Percentiles rank a stretch among this genome's conserved stretches.
These are phyloP conservation scores for Daphne laureola DNA, from an alignment of 441 rosid genomes.

Conservation along the genomic window DNA sequence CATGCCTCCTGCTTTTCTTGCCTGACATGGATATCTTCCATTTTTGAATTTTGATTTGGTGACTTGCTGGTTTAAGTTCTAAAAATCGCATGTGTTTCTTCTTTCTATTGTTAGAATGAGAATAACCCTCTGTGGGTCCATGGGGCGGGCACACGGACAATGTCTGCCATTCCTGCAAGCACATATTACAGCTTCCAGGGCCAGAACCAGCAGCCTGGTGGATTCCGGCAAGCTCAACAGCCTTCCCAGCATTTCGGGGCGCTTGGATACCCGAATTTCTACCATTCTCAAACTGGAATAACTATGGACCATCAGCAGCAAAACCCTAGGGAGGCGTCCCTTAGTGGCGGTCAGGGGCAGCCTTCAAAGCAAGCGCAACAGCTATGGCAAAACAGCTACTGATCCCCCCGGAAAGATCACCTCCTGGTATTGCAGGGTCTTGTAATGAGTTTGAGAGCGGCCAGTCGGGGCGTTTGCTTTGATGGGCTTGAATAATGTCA, in stretches of 20 bases:
- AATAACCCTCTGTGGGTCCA: conserved; percentile 89
- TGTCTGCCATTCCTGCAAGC: conserved; percentile 70
- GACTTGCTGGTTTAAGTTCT: neutral
- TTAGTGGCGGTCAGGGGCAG: conserved; percentile 65
- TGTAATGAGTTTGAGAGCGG: conserved; percentile 32
- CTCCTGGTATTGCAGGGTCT: conserved; percentile 52
- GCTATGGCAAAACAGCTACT: conserved; percentile 93
- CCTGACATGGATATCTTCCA: neutral
- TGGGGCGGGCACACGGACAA: conserved; percentile 70
- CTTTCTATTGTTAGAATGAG: conserved; percentile 49
- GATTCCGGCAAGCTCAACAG: conserved; percentile 81
- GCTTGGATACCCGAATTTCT: conserved; percentile 79
- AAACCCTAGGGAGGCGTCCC: conserved; percentile 57
- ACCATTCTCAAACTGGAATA: conserved; percentile 68
- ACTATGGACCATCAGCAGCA: conserved; percentile 87
- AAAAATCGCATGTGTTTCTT: neutral
- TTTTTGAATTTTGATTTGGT: neutral
- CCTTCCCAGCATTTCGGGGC: conserved; percentile 70
- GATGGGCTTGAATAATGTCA: conserved; percentile 19
- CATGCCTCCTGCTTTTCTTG: too few species aligned
- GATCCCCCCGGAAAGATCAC: conserved; percentile 20
- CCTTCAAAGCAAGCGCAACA: conserved; percentile 86
- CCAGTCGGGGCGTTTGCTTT: conserved; percentile 22
- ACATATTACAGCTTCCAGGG: conserved; percentile 88
- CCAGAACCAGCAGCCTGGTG: conserved; percentile 77